Base-by-base conservation (phyloP, 805 yeast genomes). In the Lipomyces yamanashiensis region DNA sequence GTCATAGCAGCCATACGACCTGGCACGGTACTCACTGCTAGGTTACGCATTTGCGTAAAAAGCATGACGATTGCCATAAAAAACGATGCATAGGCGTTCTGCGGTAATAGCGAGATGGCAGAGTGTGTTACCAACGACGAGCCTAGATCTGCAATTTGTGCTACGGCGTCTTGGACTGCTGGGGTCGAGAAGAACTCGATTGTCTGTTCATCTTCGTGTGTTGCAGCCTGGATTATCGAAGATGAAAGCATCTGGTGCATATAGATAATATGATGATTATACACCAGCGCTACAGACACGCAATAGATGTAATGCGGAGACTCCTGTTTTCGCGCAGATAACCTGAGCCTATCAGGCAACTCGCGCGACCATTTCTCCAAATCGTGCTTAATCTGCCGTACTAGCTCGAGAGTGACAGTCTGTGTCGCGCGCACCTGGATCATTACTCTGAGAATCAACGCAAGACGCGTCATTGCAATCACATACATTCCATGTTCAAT, bases 31-130 rank as follows among this genome's bases (percentile, higher is more conserved):
- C 47, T 43, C 19, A n/a, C 17, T 36, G 37, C 40, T 1, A 36
- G 21, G 40, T 49, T 48, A 7, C 55, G 58, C 36, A 51, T 44
- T 17, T 64, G 63, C 39, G 64, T 60, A 17, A 61, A 56, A 8
- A 67, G 59, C 59, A 59, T 62, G n/a, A 67, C 67, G 8, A 61
- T 59, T 3, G 68, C 70, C 68, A 67, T 58, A 40, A 67, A 61
- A 40, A 64, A 67, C 13, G 62, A 39, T 6, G 61, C 57, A 23
- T 50, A 54, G 8, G 60, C 48, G 19, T 67, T 67, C 34, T 64
- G 66, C 8, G 68, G 70, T 7, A 67, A 51, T 12, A 40, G 44
- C 8, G 60, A 23, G 6, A 64, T 54, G 1, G 23, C 37, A 8
- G 70, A 67, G 6, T 49, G 40, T n/a, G 66, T 53, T 13, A 64